Evolutionary conservation across 345 rosid genomes (phyloP), one percentile per base, ranked within the genome.

Genomic region (Cardamine occulta): DNA sequence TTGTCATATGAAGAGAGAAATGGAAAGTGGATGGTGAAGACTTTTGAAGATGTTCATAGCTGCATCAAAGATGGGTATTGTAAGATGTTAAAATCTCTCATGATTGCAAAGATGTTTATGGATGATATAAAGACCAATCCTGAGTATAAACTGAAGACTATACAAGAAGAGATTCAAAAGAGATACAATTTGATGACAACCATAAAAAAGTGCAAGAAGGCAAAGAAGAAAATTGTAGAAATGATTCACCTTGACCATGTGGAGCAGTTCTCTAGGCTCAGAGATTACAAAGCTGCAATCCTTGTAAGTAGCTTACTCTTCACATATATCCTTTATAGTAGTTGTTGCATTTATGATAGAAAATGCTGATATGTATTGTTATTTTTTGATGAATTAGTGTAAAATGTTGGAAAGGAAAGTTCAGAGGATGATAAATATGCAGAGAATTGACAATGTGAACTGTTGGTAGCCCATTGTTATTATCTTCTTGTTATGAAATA

Each of bases 31-130:
- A 4, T 13, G 45, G 45, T 13, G 1, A 40, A 12, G n/a, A 40
- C n/a, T 4, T 14, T 1, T 0, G 17, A 42, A 14, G 3, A 44
- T 44, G 48, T 14, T 14, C 48, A 15, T 1, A 44, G 8, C 1
- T 44, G 8, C 18, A 15, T 44, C 18, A 44, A 44, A 0, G 17
- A 44, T 44, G 17, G 18, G 1, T 44, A 44, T 13, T 14, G 8
- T 5, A 14, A 15, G 18, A 1, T 44, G 3, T 0, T 44, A 7
- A 44, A 40, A 12, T 5, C 7, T 0, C 0, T 1, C 0, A 18
- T 44, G 7, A 44, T 44, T 44, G 48, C 1, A 14, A 14, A 44
- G 2, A 0, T 15, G 0, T 44, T 44, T 15, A 14, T 4, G 18
- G 17, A 42, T 44, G 18, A 14, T 44, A 14, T 44, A 5, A 44